phyloP scores from a whole-genome alignment of 169 alveolate species.

The Eimeria necatrix region DNA sequence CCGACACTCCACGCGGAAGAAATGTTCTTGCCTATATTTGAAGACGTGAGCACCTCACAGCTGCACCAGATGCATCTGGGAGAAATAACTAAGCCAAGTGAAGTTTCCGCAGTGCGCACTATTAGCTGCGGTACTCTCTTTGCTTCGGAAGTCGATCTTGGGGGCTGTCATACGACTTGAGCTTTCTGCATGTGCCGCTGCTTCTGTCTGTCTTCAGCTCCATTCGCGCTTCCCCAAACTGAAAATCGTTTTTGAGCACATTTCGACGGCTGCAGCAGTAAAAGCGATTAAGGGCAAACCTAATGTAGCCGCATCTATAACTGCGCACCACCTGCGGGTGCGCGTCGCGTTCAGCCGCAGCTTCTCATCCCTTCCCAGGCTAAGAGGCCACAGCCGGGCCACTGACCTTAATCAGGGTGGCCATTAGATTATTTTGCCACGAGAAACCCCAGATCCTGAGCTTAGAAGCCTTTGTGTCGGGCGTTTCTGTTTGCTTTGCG shows the following conservation, averaged over 20 bases:
- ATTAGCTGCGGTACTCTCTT: not conserved
- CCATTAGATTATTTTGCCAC: too few relatives aligned
- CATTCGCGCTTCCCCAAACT: slow-evolving; percentile 74
- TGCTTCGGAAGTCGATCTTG: too few relatives aligned
- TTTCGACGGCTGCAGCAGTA: slow-evolving; percentile 83
- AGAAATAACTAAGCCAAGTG: not conserved
- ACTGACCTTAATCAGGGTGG: too few relatives aligned
- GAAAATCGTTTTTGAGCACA: slow-evolving; percentile 83
- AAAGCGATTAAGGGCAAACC: slow-evolving; percentile 42
- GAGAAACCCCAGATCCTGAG: too few relatives aligned
- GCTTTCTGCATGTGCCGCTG: not conserved
- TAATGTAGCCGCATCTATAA: slow-evolving; percentile 82
- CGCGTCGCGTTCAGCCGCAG: not conserved
- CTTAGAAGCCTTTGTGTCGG: too few relatives aligned
- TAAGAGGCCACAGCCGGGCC: too few relatives aligned
- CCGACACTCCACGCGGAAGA: slow-evolving; percentile 81
- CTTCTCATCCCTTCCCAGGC: too few relatives aligned
- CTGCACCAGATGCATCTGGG: too few relatives aligned
- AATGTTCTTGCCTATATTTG: slow-evolving; percentile 77
- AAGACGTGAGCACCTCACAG: slow-evolving; percentile 37
- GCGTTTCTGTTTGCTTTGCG: too few relatives aligned
- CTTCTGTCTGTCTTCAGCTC: not conserved
- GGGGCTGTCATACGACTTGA: too few relatives aligned
- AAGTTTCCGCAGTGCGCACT: not conserved
- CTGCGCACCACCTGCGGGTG: slow-evolving; percentile 83